Conservation (phyloP, 164 flowering plant genomes). For the Annona cherimola region DNA sequence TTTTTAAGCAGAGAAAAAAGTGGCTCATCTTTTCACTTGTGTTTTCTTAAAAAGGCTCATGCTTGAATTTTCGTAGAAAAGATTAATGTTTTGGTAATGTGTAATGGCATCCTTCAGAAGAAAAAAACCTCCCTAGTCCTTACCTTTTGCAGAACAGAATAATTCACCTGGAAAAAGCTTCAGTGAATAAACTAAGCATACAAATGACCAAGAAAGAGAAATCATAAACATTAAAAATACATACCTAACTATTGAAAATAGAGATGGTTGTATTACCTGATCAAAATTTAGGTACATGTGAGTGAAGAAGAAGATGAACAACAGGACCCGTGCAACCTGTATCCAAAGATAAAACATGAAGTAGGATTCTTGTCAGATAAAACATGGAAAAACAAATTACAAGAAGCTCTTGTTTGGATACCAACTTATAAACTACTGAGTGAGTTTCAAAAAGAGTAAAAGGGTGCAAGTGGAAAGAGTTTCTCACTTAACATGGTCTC, state of each 20-base stretch:
- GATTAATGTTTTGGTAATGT: no score
- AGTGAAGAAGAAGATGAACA: constrained; percentile 52
- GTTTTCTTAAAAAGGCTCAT: neutral
- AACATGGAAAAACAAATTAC: neutral
- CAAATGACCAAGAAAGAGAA: neutral
- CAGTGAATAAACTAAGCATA: neutral
- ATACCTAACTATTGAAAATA: neutral
- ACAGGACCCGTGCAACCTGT: constrained; percentile 63
- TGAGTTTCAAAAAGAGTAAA: no score
- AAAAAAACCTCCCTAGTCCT: neutral
- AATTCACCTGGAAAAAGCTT: neutral
- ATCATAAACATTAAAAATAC: neutral
- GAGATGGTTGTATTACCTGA: constrained; percentile 32
- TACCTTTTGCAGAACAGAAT: neutral
- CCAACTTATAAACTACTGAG: no score
- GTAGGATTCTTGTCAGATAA: constrained; percentile 6
- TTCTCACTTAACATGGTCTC: no score
- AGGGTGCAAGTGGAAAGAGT: no score
- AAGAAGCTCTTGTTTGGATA: no score
- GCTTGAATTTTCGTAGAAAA: neutral
- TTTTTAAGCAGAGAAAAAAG: neutral
- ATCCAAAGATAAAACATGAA: constrained; percentile 4
- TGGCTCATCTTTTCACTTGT: neutral
- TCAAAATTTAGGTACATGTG: constrained; percentile 62
- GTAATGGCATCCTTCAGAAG: neutral